Conservation (phyloP, 352 stramenopile genomes). For the Phytophthora kernoviae region DNA sequence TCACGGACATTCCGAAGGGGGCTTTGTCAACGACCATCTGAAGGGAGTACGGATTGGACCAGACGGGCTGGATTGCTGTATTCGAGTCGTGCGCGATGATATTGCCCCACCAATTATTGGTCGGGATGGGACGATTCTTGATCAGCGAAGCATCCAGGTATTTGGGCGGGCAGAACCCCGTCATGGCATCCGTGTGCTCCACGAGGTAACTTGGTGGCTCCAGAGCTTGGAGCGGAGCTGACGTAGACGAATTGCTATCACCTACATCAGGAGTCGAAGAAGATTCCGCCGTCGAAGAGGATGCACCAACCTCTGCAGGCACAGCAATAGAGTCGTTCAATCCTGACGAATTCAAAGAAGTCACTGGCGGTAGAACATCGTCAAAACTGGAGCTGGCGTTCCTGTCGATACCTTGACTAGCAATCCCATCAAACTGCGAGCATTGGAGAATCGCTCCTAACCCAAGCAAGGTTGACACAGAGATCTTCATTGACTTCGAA, state of each 20-base stretch:
- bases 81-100: slow-evolving; percentile 56
- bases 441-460: slow-evolving; percentile 25
- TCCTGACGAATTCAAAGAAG: slow-evolving; percentile 10
- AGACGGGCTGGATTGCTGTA: slow-evolving; percentile 47
- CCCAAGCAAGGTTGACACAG: slow-evolving; percentile 20
- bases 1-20: slow-evolving; percentile 56
- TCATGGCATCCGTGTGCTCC: slow-evolving; percentile 60
- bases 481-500: slow-evolving; percentile 35
- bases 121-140: slow-evolving; percentile 61
- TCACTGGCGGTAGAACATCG: slow-evolving; percentile 16
- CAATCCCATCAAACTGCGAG: slow-evolving; percentile 16
- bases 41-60: slow-evolving; percentile 64
- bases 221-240: slow-evolving; percentile 18
- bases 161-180: slow-evolving; percentile 52
- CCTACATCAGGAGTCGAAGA: slow-evolving; percentile 9
- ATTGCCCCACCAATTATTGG: slow-evolving; percentile 79
- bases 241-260: slow-evolving; percentile 15
- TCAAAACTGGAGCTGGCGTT: slow-evolving; percentile 21
- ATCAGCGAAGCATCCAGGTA: slow-evolving; percentile 50
- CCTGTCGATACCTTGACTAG: slow-evolving; percentile 11
- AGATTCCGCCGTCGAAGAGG: slow-evolving; percentile 7
- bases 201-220: slow-evolving; percentile 43
- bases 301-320: background rate
- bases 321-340: slow-evolving; percentile 9
- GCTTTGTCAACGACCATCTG: slow-evolving; percentile 44